These are phyloP conservation scores for Colletotrichum gloeosporioides DNA, from an alignment of 2,329 filamentous ascomycete species.

Conservation along the genomic window DNA sequence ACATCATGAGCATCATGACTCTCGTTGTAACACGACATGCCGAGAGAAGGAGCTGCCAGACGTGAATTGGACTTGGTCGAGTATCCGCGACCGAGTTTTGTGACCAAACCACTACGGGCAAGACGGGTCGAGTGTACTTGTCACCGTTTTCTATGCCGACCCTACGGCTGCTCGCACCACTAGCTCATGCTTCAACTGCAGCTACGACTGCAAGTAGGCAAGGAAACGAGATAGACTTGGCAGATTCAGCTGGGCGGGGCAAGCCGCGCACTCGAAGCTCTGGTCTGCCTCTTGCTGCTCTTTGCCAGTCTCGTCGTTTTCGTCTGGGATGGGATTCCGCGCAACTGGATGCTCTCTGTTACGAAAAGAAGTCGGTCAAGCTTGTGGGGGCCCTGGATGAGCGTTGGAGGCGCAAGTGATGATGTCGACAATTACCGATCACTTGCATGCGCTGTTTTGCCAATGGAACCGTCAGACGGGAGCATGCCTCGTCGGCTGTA, in stretches of 20 bases:
- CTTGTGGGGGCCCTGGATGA: constrained; percentile 1
- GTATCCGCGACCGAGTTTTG: background rate
- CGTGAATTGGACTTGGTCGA: background rate
- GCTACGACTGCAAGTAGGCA: background rate
- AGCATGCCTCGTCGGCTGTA: background rate
- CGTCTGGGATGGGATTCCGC: background rate
- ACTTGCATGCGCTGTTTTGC: background rate
- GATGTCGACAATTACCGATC: constrained; percentile 15
- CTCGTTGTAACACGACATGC: background rate
- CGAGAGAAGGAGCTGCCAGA: background rate
- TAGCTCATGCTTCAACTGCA: background rate
- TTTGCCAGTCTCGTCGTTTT: background rate
- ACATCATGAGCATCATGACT: constrained; percentile 1
- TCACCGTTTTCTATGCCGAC: background rate
- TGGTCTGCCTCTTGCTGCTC: background rate
- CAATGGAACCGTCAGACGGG: background rate
- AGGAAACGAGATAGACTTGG: background rate
- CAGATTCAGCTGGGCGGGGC: background rate
- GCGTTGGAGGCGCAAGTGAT: constrained; percentile 16
- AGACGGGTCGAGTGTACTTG: constrained; percentile 1
- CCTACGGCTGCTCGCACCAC: background rate
- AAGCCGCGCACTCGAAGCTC: background rate
- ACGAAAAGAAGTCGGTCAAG: background rate
- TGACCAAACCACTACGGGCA: background rate
- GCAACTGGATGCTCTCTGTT: background rate